Percentiles rank a stretch among this genome's conserved stretches.
phyloP scores from a whole-genome alignment of 805 yeast species.

The Candida coleopterorum region DNA sequence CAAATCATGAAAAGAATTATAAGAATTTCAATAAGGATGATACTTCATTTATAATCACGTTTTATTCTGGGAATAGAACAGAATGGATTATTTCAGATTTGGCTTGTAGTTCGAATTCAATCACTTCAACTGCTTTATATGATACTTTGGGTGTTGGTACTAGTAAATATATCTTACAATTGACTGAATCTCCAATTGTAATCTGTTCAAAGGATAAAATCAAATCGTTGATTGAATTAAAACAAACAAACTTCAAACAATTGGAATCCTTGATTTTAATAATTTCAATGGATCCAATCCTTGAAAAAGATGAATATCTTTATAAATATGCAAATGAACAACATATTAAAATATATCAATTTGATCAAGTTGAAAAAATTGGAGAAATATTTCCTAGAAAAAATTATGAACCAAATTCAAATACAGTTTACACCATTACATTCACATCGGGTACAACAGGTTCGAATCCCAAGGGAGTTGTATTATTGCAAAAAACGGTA shows the following conservation, averaged over 20 bases:
- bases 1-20: conserved; percentile 19
- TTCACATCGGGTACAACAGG: conserved; percentile 80
- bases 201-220: conserved; percentile 32
- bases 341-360: conserved; percentile 21
- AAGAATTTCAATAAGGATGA: conserved; percentile 23
- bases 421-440: conserved; percentile 51
- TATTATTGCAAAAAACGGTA: conserved; percentile 46
- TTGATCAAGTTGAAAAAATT: conserved; percentile 26
- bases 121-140: conserved; percentile 25
- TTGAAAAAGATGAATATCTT: conserved; percentile 26
- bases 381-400: conserved; percentile 26
- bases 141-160: conserved; percentile 48
- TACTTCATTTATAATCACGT: conserved; percentile 44
- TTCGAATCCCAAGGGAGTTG: conserved; percentile 63
- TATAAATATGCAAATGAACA: conserved; percentile 15
- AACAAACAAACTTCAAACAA: conserved; percentile 17
- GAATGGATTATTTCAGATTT: conserved; percentile 74
- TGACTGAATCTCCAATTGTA: conserved; percentile 57
- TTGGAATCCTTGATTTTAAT: conserved; percentile 27
- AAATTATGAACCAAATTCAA: conserved; percentile 45
- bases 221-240: conserved; percentile 22
- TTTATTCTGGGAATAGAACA: conserved; percentile 55
- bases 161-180: conserved; percentile 54
- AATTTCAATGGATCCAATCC: conserved; percentile 35
- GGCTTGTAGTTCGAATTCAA: conserved; percentile 53